Evolutionary conservation across 805 yeast species (phyloP).

Genomic region (Alloascoidea africana): DNA sequence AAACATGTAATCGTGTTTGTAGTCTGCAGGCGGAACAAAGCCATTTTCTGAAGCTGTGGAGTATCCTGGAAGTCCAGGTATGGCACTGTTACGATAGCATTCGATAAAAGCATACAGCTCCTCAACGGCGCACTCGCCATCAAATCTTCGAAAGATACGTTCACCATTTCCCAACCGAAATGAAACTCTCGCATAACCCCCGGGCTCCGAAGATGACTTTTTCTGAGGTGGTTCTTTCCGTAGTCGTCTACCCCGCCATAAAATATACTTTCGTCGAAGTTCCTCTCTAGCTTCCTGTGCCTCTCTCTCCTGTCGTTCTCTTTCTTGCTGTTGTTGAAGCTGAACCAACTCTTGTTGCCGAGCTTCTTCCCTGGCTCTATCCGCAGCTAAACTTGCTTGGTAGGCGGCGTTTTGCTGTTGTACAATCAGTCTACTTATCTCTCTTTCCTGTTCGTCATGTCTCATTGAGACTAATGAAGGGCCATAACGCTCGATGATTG

Average conservation of each 20-base stretch:
- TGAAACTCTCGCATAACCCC: slow-evolving; percentile 46
- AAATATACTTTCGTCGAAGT: slow-evolving; percentile 25
- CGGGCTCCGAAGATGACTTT: not conserved
- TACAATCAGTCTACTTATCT: slow-evolving; percentile 37
- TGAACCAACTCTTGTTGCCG: not conserved
- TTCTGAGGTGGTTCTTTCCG: not conserved
- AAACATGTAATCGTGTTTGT: slow-evolving; percentile 32
- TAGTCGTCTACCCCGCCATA: slow-evolving; percentile 28
- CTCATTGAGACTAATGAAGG: slow-evolving; percentile 48
- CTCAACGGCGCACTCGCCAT: slow-evolving; percentile 30
- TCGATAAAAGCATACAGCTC: slow-evolving; percentile 67
- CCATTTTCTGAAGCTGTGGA: slow-evolving; percentile 2
- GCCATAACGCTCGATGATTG: slow-evolving; percentile 38
- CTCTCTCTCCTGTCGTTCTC: slow-evolving; percentile 12
- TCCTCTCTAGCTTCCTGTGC: not conserved
- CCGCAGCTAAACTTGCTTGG: slow-evolving; percentile 55
- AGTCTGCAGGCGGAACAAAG: slow-evolving; percentile 21
- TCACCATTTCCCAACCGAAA: slow-evolving; percentile 50
- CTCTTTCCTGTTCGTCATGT: slow-evolving; percentile 45
- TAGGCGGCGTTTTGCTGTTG: slow-evolving; percentile 69
- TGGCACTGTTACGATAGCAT: slow-evolving; percentile 16
- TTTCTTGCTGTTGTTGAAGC: slow-evolving; percentile 4
- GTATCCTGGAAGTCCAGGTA: not conserved
- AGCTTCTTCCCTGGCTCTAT: slow-evolving; percentile 32
- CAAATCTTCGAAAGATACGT: slow-evolving; percentile 36